These are phyloP conservation scores for Rhodotorula graminis DNA, from an alignment of 768 basidiomycete species.

Conservation along the genomic window DNA sequence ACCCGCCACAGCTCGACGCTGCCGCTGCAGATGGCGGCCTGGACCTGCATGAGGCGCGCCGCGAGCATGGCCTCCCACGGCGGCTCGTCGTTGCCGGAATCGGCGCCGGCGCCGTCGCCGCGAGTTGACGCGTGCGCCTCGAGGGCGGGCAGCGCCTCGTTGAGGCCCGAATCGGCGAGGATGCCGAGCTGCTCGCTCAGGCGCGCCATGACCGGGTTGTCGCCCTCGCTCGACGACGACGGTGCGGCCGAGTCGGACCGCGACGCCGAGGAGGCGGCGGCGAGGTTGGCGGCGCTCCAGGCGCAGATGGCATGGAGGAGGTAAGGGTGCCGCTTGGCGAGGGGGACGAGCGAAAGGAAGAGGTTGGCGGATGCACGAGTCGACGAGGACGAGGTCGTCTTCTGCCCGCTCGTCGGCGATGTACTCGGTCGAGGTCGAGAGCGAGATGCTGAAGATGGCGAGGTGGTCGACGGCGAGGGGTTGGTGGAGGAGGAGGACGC, in stretches of 20 bases:
- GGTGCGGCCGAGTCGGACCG: neutral
- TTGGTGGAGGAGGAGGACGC: slow-evolving; percentile 3
- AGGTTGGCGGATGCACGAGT: slow-evolving; percentile 17
- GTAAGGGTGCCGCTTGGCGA: slow-evolving; percentile 14
- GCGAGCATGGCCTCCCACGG: slow-evolving; percentile 20
- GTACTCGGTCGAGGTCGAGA: too few relatives aligned
- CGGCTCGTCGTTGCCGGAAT: neutral
- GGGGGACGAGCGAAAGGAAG: slow-evolving; percentile 30
- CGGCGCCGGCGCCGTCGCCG: too few relatives aligned
- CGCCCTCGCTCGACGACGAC: neutral
- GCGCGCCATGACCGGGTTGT: slow-evolving; percentile 16
- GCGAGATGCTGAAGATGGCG: too few relatives aligned
- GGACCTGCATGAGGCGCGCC: slow-evolving; percentile 11
- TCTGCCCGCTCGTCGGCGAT: too few relatives aligned
- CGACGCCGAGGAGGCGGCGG: slow-evolving; percentile 9
- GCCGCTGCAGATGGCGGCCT: slow-evolving; percentile 18
- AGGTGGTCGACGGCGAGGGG: neutral
- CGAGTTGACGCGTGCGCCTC: neutral
- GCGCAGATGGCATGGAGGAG: slow-evolving; percentile 21
- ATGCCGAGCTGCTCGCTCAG: slow-evolving; percentile 17
- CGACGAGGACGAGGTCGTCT: neutral
- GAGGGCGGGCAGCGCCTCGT: neutral
- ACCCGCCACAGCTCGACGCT: slow-evolving; percentile 18
- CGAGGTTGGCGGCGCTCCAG: slow-evolving; percentile 28
- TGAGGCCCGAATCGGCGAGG: neutral